Base-by-base conservation (phyloP, 495 filamentous ascomycete species). In the Massariosphaeria phaeospora region DNA sequence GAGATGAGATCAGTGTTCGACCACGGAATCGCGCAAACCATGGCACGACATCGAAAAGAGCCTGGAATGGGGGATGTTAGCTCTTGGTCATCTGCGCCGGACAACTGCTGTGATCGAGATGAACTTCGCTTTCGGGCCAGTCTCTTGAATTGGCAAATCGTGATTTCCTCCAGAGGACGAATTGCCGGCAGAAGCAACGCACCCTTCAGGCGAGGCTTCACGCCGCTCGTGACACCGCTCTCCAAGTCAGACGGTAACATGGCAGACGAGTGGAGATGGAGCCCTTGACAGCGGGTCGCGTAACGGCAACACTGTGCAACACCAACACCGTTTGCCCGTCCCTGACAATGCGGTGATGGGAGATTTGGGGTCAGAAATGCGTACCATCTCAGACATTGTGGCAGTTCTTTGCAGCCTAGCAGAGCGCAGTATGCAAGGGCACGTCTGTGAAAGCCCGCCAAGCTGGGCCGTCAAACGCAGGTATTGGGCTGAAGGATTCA, bases 141-240 rank as follows among this genome's bases (percentile, higher is more conserved):
- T 35, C 21, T 48, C 33, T 38, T 31, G 13, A 59, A 59, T 55
- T 55, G 57, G 49, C 50, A 39, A 49, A 55, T 54, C 42, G n/a
- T 18, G 25, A 10, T 15, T 20, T 42, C 31, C 15, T 10, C 26
- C 43, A 25, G 52, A 25, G 25, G 18, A 46, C 52, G 41, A 52
- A 46, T 25, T 52, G 48, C 47, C 55, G 48, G 55, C 44, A 44
- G 21, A 25, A 53, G 44, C 33, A 36, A 10, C 3, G 18, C 42
- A 51, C 40, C 34, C 39, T 36, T 44, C 8, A 11, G 26, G 18
- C 40, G 20, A 12, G 6, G 11, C 27, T 4, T 17, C 15, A 38
- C 11, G 21, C 33, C 29, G 24, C 11, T 33, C 39, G 6, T 13
- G 39, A 40, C 48, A 40, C 21, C 20, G 38, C 52, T 48, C 29